Base-by-base conservation (phyloP, 2,329 filamentous ascomycete genomes). In the Camillea tinctor region DNA sequence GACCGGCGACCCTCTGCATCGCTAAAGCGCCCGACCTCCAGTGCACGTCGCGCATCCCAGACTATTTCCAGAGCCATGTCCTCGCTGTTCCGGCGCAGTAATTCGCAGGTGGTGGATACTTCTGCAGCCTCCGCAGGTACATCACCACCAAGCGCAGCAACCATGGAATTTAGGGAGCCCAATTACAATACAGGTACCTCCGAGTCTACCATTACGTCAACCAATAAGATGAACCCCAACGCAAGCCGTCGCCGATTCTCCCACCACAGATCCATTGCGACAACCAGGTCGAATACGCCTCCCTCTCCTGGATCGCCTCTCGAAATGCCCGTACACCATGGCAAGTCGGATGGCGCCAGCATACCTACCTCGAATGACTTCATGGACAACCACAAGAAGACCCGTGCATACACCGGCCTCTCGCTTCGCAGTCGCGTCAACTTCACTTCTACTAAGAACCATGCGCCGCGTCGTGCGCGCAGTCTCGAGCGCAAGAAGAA, bases 321-420 rank as follows among this genome's bases (percentile, higher is more conserved):
- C 26, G 71, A 69, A 57, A 65, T 66, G 59, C 57, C 67, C 52
- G 60, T 51, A 40, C 52, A 63, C 11, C 67, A 66, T 20, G 59
- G 65, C 56, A 66, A 60, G 50, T 65, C 69, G 3, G 69, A 71
- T 70, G 44, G 66, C 50, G 55, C 66, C 3, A 60, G 54, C 15
- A 68, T 81, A 30, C 79, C 82, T 9, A 75, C 70, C 1, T 69
- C 77, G 2, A 73, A 75, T 2, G 81, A 83, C 60, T 82, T 84
- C 54, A 64, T 79, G 21, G 68, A 71, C n/a, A 75, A 72, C 51
- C 75, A 76, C 56, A 81, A 80, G 68, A 87, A 85, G 73, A 76
- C 76, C 59, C 79, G 82, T 17, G 77, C 81, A 4, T 76, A 78
- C 2, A 86, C 84, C 4, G 82, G 81, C 22, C 69, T 85, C 21